A percentile compares a stretch with the other conserved stretches of the same genome.
These are phyloP conservation scores for Ilex asprella DNA, from an alignment of 257 asterid genomes.

Conservation along the genomic window DNA sequence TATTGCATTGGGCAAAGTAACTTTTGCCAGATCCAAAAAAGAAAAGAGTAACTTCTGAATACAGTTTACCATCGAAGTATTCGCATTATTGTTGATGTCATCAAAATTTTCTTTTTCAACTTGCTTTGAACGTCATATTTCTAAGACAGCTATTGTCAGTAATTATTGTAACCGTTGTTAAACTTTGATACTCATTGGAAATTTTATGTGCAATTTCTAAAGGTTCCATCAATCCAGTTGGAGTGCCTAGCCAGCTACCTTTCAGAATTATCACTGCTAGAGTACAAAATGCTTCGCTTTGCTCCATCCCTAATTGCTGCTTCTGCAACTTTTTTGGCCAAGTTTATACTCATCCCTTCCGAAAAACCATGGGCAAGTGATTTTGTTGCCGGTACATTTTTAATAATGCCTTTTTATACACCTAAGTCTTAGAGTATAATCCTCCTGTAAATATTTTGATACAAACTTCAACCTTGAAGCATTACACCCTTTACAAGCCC, in stretches of 20 bases:
- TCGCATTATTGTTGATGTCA: too few species aligned
- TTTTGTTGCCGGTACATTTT: too few species aligned
- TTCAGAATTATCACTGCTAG: conserved; percentile 46
- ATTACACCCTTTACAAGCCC: conserved; percentile 39
- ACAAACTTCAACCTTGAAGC: conserved; percentile 50
- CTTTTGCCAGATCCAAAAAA: too few species aligned
- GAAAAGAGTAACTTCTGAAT: neutral
- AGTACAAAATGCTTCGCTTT: conserved; percentile 36
- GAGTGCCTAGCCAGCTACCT: conserved; percentile 58
- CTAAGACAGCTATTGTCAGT: too few species aligned
- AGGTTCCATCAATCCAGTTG: conserved; percentile 57
- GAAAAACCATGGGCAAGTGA: conserved; percentile 55
- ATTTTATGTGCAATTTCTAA: neutral
- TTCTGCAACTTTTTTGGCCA: conserved; percentile 48
- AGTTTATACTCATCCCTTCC: conserved; percentile 29
- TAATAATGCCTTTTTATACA: too few species aligned
- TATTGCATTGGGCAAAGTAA: too few species aligned
- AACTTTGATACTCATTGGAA: neutral
- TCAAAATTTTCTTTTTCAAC: neutral
- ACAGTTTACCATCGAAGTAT: too few species aligned
- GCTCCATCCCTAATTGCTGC: conserved; percentile 48
- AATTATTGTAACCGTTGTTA: too few species aligned
- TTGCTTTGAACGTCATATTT: too few species aligned
- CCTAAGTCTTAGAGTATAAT: neutral
- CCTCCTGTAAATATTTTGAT: neutral